Base-by-base conservation (phyloP, 2,329 filamentous ascomycete genomes). In the Colletotrichum godetiae region DNA sequence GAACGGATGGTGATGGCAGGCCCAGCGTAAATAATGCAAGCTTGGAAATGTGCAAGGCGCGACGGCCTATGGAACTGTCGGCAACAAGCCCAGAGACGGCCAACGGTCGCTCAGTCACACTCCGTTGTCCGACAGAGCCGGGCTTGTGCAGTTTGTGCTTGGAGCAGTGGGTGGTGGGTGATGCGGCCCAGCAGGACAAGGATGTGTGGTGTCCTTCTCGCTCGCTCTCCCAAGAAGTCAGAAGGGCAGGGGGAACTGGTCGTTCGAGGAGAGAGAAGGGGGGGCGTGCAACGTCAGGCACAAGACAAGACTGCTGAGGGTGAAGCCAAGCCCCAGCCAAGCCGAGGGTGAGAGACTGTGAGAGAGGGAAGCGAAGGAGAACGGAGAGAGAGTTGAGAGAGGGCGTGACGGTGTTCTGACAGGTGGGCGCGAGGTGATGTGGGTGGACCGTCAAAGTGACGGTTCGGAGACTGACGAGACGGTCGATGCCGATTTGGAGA, bases 201-300 rank as follows among this genome's bases (percentile, higher is more conserved):
- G 71, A 53, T 71, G 60, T 12, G 70, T 73, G 29, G 60, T 37
- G 19, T 24, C 58, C 10, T 58, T 56, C 27, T 56, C 13, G 42
- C 33, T 58, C 59, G 37, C 66, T 55, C 58, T 58, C 69, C 37
- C 4, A 61, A 52, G 42, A 63, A 55, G 61, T 56, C 63, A 59
- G 64, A 63, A 57, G 61, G 64, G 62, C 68, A 73, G 55, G 64
- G 60, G 67, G 60, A 60, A 60, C 64, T 37, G 65, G 58, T 56
- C 31, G n/a, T 52, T 37, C 37, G 55, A 33, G 15, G 61, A 29
- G 29, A 24, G 29, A 13, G 46, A n/a, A 12, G 55, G 42, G 37
- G 62, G 5, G 64, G 52, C 27, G 66, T 11, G 60, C 55, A 57
- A 73, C 60, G 67, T 69, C 71, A 73, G 71, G 71, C 71, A 70